Evolutionary conservation across 129 eudicot genomes (phyloP).

Genomic region (Pittosporum tobira): DNA sequence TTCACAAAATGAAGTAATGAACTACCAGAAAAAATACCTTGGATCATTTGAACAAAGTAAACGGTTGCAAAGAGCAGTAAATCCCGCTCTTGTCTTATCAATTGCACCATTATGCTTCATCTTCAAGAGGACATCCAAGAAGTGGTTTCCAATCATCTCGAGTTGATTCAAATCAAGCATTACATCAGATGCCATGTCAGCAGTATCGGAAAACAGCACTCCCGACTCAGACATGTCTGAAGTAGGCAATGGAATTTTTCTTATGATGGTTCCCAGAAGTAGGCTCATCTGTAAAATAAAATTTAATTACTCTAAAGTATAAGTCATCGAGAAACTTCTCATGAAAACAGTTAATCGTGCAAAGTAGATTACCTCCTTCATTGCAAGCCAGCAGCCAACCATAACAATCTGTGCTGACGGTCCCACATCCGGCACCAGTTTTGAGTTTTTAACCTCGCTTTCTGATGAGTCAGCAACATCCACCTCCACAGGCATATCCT

Average conservation of each 20-base stretch:
- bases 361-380: conserved; percentile 76
- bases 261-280: conserved; percentile 84
- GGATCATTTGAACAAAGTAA: conserved; percentile 90
- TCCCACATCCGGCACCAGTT: conserved; percentile 39
- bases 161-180: conserved; percentile 79
- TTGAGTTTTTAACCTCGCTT: conserved; percentile 26
- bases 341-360: background rate
- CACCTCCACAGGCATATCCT: conserved; percentile 28
- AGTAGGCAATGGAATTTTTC: conserved; percentile 88
- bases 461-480: conserved; percentile 24
- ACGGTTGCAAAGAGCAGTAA: conserved; percentile 97
- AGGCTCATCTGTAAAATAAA: conserved; percentile 72
- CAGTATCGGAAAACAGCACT: conserved; percentile 12
- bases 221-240: conserved; percentile 34
- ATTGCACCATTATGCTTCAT: conserved; percentile 99
- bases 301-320: background rate
- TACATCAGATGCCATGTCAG: conserved; percentile 34
- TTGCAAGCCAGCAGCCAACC: conserved; percentile 99
- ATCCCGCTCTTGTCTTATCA: conserved; percentile 98
- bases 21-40: conserved; percentile 36
- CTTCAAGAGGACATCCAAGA: conserved; percentile 84
- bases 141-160: conserved; percentile 86
- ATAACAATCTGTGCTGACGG: conserved; percentile 87
- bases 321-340: background rate
- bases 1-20: conserved; percentile 3